A percentile compares a stretch with the other conserved stretches of the same genome.
Conservation (phyloP, 2,329 filamentous ascomycete species). For the Aureobasidium uvarum region DNA sequence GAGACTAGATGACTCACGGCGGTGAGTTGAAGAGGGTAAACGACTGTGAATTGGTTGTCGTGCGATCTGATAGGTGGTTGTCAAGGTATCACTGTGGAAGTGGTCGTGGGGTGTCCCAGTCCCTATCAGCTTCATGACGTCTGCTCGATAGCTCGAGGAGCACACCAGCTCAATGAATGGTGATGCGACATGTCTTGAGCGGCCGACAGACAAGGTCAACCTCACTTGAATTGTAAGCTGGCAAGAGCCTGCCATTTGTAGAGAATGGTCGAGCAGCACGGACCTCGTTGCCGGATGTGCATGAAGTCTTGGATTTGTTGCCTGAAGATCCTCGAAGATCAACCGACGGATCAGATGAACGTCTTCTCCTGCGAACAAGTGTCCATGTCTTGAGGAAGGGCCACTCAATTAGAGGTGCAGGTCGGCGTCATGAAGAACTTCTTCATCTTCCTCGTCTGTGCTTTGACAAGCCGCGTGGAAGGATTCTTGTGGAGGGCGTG, state of each 20-base stretch:
- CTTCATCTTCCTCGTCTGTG: background rate
- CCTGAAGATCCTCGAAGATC: constrained; percentile 1
- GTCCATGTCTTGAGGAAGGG: background rate
- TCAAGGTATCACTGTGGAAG: background rate
- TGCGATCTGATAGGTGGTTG: background rate
- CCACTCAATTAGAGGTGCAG: background rate
- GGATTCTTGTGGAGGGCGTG: background rate
- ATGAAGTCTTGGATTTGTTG: background rate
- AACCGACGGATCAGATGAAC: background rate
- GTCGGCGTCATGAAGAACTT: constrained; percentile 3
- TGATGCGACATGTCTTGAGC: background rate
- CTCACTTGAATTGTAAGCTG: background rate
- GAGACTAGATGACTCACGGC: background rate
- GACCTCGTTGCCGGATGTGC: background rate
- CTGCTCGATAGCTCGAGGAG: background rate
- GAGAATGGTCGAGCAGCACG: constrained; percentile 17
- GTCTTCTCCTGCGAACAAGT: background rate
- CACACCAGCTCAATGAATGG: background rate
- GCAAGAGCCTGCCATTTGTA: background rate
- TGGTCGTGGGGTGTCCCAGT: background rate
- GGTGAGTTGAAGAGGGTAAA: background rate
- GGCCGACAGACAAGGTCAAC: background rate
- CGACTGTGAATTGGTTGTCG: background rate
- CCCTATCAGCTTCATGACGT: background rate
- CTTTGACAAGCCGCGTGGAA: background rate